phyloP scores from a whole-genome alignment of 1,284 basidiomycete species.

The Austropuccinia psidii region DNA sequence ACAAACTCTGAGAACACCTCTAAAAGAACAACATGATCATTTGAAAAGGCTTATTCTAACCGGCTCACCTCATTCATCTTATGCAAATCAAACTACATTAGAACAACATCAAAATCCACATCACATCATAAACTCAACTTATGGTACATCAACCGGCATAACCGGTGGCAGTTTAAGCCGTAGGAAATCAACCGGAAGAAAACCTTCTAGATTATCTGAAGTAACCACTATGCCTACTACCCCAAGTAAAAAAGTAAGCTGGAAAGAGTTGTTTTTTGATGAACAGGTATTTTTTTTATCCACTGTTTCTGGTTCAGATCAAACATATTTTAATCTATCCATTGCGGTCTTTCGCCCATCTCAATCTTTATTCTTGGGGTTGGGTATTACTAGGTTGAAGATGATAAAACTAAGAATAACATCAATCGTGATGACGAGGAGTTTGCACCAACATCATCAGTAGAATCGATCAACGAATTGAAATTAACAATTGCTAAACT shows the following conservation, averaged over 20 bases:
- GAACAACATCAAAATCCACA: neutral
- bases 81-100: constrained; percentile 5
- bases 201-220: constrained; percentile 21
- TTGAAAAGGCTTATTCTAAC: constrained; percentile 18
- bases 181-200: neutral
- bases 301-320: too few species aligned
- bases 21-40: constrained; percentile 35
- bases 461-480: constrained; percentile 1
- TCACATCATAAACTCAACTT: neutral
- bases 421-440: too few species aligned
- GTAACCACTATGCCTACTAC: neutral
- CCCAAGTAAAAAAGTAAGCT: constrained; percentile 5
- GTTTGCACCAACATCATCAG: too few species aligned
- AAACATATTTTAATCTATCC: too few species aligned
- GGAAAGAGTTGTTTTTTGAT: constrained; percentile 32
- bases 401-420: too few species aligned
- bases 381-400: too few species aligned
- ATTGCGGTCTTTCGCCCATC: too few species aligned
- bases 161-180: neutral
- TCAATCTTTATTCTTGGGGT: too few species aligned
- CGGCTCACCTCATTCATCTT: constrained; percentile 19
- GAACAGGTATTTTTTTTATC: too few species aligned
- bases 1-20: constrained; percentile 25
- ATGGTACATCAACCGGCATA: too few species aligned
- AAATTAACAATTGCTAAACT: constrained; percentile 22